Percentiles rank a stretch among this genome's conserved stretches.
phyloP scores from a whole-genome alignment of 2,329 filamentous ascomycete species.

The Penicillium sp. region DNA sequence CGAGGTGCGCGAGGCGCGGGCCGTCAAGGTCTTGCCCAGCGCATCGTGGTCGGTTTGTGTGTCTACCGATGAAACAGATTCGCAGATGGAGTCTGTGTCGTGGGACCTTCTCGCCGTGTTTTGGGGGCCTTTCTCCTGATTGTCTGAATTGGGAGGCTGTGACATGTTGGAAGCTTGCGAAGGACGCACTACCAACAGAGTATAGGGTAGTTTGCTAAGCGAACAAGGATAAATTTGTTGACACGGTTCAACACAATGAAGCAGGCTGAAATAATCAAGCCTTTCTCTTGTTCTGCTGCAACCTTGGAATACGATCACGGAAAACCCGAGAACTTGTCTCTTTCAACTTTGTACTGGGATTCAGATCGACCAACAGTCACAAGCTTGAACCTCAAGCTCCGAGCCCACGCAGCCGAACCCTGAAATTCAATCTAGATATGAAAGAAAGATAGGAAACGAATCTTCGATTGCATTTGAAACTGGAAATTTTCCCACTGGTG shows the following conservation, averaged over 20 bases:
- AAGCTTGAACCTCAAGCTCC: background rate
- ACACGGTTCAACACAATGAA: no score
- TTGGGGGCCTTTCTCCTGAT: slow-evolving; percentile 23
- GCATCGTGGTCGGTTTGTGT: slow-evolving; percentile 29
- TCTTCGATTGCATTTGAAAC: background rate
- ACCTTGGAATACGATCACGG: no score
- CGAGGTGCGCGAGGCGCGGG: slow-evolving; percentile 32
- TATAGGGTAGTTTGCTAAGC: no score
- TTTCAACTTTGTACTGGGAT: no score
- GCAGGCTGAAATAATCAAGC: no score
- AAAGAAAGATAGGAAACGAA: background rate
- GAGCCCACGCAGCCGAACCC: background rate
- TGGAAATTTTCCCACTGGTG: slow-evolving; percentile 13
- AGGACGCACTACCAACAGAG: no score
- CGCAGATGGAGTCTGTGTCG: slow-evolving; percentile 30
- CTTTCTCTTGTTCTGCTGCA: no score
- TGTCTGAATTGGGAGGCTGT: background rate
- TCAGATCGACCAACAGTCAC: no score
- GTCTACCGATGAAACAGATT: slow-evolving; percentile 29
- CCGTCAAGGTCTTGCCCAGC: slow-evolving; percentile 30
- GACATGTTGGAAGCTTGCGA: background rate
- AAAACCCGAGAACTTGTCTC: no score
- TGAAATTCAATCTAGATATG: background rate
- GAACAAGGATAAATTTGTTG: no score
- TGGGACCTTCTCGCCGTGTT: slow-evolving; percentile 13